phyloP scores from a whole-genome alignment of 2,329 filamentous ascomycete species.

The Fusarium coicis region DNA sequence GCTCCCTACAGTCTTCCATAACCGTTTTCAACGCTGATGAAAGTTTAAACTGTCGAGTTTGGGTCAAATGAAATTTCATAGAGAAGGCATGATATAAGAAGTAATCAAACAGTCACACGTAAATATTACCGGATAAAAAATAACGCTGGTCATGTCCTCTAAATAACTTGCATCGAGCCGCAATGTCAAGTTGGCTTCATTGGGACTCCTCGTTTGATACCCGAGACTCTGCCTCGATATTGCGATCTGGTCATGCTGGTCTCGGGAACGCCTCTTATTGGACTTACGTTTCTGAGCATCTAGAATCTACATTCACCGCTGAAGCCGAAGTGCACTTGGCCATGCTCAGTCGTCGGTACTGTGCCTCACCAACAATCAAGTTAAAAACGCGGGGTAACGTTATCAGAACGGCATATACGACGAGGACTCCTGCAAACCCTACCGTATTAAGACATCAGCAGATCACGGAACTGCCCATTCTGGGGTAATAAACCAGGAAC shows the following conservation, averaged over 20 bases:
- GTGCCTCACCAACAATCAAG: not conserved
- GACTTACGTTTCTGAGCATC: too few species aligned
- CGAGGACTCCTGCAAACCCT: not conserved
- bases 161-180: rapidly evolving
- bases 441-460: not conserved
- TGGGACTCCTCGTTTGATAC: too few species aligned
- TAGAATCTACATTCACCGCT: rapidly evolving
- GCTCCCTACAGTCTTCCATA: too few species aligned
- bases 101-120: rapidly evolving
- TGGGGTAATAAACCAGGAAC: not conserved
- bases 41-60: not conserved
- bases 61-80: not conserved
- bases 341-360: not conserved
- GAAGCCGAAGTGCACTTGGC: too few species aligned
- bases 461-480: not conserved
- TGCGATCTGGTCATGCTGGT: too few species aligned
- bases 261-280: too few species aligned
- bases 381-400: not conserved
- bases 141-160: not conserved
- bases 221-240: too few species aligned
- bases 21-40: too few species aligned
- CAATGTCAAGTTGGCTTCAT: too few species aligned
- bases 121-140: too few species aligned
- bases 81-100: not conserved
- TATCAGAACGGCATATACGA: not conserved